These are phyloP conservation scores for Tricholoma bakamatsutake DNA, from an alignment of 768 basidiomycete species.

Conservation along the genomic window DNA sequence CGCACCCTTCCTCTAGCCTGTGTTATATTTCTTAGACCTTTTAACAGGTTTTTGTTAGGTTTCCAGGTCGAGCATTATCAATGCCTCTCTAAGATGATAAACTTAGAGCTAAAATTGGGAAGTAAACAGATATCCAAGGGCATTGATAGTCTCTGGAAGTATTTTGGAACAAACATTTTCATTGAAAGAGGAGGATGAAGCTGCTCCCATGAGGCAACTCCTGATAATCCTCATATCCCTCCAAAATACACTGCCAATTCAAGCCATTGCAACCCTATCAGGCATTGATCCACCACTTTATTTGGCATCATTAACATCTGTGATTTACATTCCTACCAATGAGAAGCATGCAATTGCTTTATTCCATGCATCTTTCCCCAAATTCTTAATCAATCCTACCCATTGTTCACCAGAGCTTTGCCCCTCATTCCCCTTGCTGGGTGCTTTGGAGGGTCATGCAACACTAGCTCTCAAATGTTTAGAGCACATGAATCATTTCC, in stretches of 20 bases:
- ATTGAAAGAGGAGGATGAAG: neutral
- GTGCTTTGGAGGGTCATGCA: neutral
- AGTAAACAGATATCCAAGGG: neutral
- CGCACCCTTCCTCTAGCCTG: too few relatives aligned
- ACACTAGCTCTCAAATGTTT: constrained; percentile 7
- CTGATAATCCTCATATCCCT: constrained; percentile 4
- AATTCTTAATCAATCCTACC: constrained; percentile 9
- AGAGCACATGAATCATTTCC: constrained; percentile 3
- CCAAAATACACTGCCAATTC: constrained; percentile 6
- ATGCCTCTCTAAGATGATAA: constrained; percentile 4
- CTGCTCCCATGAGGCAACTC: neutral
- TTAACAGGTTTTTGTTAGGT: too few relatives aligned
- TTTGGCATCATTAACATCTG: neutral
- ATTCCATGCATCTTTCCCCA: constrained; percentile 1
- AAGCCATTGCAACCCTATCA: too few relatives aligned
- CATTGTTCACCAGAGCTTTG: too few relatives aligned
- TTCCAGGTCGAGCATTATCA: too few relatives aligned
- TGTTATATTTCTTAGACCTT: too few relatives aligned
- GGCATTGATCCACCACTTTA: too few relatives aligned
- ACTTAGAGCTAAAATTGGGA: neutral
- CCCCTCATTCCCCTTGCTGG: constrained; percentile 4
- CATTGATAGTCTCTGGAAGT: constrained; percentile 1
- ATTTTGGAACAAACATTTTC: neutral
- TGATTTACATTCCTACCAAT: neutral
- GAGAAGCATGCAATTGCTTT: neutral